These are phyloP conservation scores for Phytophthora megakarya DNA, from an alignment of 352 stramenopile species.

Conservation along the genomic window DNA sequence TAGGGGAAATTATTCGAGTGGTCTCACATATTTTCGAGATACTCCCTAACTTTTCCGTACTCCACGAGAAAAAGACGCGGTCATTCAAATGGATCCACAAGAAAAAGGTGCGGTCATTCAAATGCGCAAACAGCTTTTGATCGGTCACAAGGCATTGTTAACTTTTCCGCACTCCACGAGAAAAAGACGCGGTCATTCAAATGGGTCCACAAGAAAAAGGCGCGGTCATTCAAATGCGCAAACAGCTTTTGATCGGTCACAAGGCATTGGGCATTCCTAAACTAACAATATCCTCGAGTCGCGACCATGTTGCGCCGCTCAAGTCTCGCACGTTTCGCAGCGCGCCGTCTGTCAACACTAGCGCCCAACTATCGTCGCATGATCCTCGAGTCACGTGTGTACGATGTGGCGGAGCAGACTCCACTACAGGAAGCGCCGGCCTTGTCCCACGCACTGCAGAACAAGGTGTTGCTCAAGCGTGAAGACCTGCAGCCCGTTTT, in stretches of 20 bases:
- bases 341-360: slow-evolving; percentile 27
- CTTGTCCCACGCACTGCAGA: slow-evolving; percentile 76
- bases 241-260: slow-evolving; percentile 11
- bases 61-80: slow-evolving; percentile 33
- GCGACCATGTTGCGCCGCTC: slow-evolving; percentile 27
- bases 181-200: slow-evolving; percentile 25
- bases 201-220: no score
- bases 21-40: neutral
- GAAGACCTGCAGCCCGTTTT: slow-evolving; percentile 98
- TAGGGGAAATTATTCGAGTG: slow-evolving; percentile 3
- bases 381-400: slow-evolving; percentile 87
- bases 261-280: slow-evolving; percentile 10
- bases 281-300: neutral
- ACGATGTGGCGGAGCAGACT: slow-evolving; percentile 86
- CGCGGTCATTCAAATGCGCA: slow-evolving; percentile 33
- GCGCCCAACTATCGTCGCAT: slow-evolving; percentile 79
- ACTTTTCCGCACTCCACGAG: slow-evolving; percentile 19
- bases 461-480: slow-evolving; percentile 92
- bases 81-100: no score
- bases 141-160: neutral
- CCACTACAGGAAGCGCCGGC: slow-evolving; percentile 72
- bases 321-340: slow-evolving; percentile 7
- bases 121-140: slow-evolving; percentile 33
- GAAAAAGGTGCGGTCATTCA: no score
- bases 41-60: slow-evolving; percentile 6